These are phyloP conservation scores for Tolypocladium tropicale DNA, from an alignment of 2,329 filamentous ascomycete species.

Conservation along the genomic window DNA sequence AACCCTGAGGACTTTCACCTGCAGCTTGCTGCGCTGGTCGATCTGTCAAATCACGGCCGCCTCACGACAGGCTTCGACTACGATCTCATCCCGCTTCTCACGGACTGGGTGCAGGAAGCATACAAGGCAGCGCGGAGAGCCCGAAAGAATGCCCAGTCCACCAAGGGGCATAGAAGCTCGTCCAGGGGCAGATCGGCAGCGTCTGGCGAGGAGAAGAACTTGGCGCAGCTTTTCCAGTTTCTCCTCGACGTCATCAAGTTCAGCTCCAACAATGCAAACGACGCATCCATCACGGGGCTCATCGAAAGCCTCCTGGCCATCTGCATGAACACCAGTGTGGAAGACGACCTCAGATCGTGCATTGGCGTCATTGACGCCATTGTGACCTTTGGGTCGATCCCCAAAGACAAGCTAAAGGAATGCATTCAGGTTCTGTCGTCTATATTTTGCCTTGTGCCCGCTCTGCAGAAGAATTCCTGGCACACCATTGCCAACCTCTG, in stretches of 20 bases:
- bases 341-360: conserved; percentile 55
- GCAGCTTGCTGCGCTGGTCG: conserved; percentile 52
- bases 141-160: conserved; percentile 32
- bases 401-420: conserved; percentile 47
- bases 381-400: conserved; percentile 63
- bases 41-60: conserved; percentile 51
- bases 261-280: conserved; percentile 58
- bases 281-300: conserved; percentile 48
- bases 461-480: conserved; percentile 56
- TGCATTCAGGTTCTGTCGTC: conserved; percentile 64
- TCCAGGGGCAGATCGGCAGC: conserved; percentile 25
- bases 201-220: conserved; percentile 47
- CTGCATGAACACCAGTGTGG: conserved; percentile 55
- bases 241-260: conserved; percentile 64
- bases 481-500: conserved; percentile 60
- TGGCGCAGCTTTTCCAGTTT: conserved; percentile 54
- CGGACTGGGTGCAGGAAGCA: conserved; percentile 45
- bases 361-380: conserved; percentile 60
- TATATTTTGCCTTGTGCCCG: conserved; percentile 55
- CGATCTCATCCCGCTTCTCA: conserved; percentile 52
- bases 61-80: conserved; percentile 58
- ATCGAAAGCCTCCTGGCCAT: conserved; percentile 55
- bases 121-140: conserved; percentile 44
- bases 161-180: conserved; percentile 23
- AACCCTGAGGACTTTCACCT: conserved; percentile 54